Percentiles rank a stretch among this genome's conserved stretches.
phyloP scores from a whole-genome alignment of 257 asterid species.

The Solanum clarkiae region DNA sequence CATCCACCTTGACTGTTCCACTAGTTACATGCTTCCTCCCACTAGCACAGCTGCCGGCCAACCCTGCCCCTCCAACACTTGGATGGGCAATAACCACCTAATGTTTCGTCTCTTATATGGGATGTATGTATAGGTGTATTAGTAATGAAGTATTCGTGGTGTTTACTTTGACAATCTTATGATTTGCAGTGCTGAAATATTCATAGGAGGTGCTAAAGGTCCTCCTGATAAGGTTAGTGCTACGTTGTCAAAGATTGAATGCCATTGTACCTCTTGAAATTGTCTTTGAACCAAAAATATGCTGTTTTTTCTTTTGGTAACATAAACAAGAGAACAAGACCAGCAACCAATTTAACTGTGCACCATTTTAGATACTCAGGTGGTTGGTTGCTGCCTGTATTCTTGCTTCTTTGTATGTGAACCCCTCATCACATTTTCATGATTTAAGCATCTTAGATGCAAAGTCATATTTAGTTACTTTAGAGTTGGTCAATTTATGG shows the following conservation, averaged over 20 bases:
- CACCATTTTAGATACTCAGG: not conserved
- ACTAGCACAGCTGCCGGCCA: not conserved
- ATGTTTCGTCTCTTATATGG: not conserved
- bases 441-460: not conserved
- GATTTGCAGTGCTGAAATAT: conserved; percentile 83
- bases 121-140: not conserved
- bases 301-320: not conserved
- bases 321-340: not conserved
- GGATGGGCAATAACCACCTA: not conserved
- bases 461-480: not conserved
- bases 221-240: conserved; percentile 82
- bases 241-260: not conserved
- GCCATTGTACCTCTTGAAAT: not conserved
- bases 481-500: not conserved
- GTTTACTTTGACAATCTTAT: not conserved
- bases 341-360: not conserved
- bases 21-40: not conserved
- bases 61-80: not conserved
- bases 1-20: not conserved
- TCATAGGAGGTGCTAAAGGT: conserved; percentile 82
- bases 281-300: not conserved
- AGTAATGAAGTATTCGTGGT: not conserved
- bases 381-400: not conserved
- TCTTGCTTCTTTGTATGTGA: not conserved
- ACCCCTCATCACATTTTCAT: not conserved